phyloP scores from a whole-genome alignment of 108 stramenopile genomes.

The Craspedostauros australis region DNA sequence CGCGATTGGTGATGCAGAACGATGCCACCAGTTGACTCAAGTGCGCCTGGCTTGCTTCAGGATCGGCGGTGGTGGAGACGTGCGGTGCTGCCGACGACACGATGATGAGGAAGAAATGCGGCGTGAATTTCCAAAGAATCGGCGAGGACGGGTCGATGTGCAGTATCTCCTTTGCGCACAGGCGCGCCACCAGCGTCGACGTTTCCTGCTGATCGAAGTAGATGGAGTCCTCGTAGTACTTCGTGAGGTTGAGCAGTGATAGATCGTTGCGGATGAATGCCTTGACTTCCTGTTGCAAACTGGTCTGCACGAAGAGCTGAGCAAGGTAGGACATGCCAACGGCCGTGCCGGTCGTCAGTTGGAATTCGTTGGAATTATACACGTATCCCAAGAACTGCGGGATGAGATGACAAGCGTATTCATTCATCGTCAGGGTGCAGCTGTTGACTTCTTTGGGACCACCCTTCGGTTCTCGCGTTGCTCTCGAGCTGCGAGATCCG shows the following conservation, averaged over 20 bases:
- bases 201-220: conserved; percentile 21
- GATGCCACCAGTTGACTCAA: too few relatives aligned
- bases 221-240: conserved; percentile 13
- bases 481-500: too few relatives aligned
- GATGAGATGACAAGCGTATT: conserved; percentile 13
- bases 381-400: conserved; percentile 15
- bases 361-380: conserved; percentile 7
- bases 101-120: too few relatives aligned
- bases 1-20: too few relatives aligned
- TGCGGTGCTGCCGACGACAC: too few relatives aligned
- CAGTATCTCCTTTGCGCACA: too few relatives aligned
- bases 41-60: too few relatives aligned
- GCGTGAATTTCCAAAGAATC: too few relatives aligned
- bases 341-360: conserved; percentile 10
- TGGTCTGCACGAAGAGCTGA: conserved; percentile 1
- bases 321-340: conserved; percentile 21
- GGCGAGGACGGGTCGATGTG: too few relatives aligned
- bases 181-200: too few relatives aligned
- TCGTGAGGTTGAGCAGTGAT: too few relatives aligned
- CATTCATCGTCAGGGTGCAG: conserved; percentile 12
- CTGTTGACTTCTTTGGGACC: neutral
- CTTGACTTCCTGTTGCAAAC: conserved; percentile 1
- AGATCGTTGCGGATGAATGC: conserved; percentile 17
- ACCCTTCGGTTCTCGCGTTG: neutral
- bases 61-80: too few relatives aligned